These are phyloP conservation scores for Pseudogymnoascus sp. DNA, from an alignment of 2,329 filamentous ascomycete genomes.

Conservation along the genomic window DNA sequence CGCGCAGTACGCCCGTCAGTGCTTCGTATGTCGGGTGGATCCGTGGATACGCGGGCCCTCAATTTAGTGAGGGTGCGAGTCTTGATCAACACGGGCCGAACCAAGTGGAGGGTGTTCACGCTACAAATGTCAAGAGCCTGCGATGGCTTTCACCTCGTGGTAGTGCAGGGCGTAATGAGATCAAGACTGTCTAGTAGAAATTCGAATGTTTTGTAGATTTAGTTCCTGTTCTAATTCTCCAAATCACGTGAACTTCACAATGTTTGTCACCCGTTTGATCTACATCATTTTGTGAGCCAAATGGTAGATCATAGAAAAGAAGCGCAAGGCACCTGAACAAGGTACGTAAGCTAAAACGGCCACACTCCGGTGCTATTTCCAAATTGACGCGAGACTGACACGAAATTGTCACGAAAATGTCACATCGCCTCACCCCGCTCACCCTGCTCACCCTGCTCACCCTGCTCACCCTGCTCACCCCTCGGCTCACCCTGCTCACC, in stretches of 20 bases:
- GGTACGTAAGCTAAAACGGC: background rate
- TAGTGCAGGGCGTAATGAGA: background rate
- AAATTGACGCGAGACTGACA: no score
- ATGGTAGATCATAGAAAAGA: background rate
- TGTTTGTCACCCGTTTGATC: no score
- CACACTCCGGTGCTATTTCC: background rate
- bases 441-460: no score
- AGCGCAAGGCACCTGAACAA: background rate
- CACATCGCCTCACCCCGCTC: no score
- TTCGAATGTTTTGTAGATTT: background rate
- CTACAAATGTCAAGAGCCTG: background rate
- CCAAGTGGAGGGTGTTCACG: background rate
- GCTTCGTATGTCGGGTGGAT: background rate
- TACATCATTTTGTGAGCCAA: background rate
- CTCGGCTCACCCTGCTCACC: background rate
- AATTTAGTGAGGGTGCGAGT: background rate
- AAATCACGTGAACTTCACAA: background rate
- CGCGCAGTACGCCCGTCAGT: background rate
- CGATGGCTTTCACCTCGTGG: background rate
- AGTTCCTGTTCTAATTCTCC: background rate
- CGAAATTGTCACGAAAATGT: no score
- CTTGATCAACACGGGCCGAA: background rate
- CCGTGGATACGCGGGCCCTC: background rate
- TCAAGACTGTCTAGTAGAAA: background rate
- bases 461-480: background rate